Evolutionary conservation across 148 eudicot genomes (phyloP), one percentile per base, ranked within the genome.

Genomic region (Hydrangea macrophylla): DNA sequence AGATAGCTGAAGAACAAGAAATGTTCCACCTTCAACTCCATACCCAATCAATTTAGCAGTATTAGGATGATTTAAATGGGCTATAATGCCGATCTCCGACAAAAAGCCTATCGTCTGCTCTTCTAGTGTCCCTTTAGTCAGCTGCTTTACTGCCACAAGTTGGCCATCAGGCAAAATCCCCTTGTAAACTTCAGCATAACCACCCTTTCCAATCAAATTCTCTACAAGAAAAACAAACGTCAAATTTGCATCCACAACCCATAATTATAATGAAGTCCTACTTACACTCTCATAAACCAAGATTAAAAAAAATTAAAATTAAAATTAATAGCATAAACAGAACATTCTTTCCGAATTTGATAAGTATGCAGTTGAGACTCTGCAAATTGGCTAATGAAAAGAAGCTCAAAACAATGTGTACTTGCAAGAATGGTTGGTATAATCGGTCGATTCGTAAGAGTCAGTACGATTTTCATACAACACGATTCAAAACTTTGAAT

Each of bases 41-140:
- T 84, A 90, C 8, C 96, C 96, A 44, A 90, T 69, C 77, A 90
- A 67, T 67, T 83, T 88, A 27, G 96, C 91, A 37, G 93, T 85
- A 79, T 90, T 88, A 39, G 79, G 96, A 81, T 90, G 90, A 76
- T 90, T 69, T 15, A 90, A 80, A 71, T 90, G 96, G 7, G 90
- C 96, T 63, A 90, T 90, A 32, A 81, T 86, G 55, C 96, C 96
- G 25, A 90, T 86, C 81, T 90, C 96, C 0, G 86, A 86, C 51
- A 90, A 78, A 75, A 88, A 90, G 51, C 76, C 80, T 27, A 56
- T 78, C 50, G 72, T 76, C 69, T 76, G 79, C 63, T 88, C 91
- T 55, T 88, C 96, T 23, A 67, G 65, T 57, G 87, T 79, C 56
- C 90, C 89, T 70, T 67, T 81, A 45, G 82, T 82, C 50, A 88